These are phyloP conservation scores for Effrenium voratum DNA, from an alignment of 73 alveolate species.

Conservation along the genomic window DNA sequence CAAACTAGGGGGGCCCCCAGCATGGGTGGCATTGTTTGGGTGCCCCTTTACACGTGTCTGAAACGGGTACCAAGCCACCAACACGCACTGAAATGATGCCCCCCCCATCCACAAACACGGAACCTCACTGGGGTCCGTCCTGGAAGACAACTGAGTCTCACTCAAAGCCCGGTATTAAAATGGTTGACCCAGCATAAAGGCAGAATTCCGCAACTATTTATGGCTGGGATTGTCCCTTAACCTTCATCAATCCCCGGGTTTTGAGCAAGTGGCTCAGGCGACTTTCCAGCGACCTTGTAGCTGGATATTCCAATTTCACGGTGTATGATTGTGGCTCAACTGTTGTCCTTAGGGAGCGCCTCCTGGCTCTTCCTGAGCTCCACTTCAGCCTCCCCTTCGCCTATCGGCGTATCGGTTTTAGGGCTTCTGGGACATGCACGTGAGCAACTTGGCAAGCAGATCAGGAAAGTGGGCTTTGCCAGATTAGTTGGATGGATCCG, in stretches of 20 bases:
- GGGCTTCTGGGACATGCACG: not conserved
- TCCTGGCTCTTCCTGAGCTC: not conserved
- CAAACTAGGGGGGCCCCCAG: no score
- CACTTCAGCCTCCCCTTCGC: not conserved
- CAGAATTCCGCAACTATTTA: no score
- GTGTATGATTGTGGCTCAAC: not conserved
- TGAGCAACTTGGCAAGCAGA: not conserved
- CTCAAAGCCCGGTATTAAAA: no score
- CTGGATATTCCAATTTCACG: not conserved
- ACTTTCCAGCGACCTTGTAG: not conserved
- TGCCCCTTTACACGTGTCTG: no score
- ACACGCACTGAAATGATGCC: no score
- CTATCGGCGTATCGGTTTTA: not conserved
- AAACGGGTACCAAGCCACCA: no score
- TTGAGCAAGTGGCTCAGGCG: not conserved
- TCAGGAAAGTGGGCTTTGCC: not conserved
- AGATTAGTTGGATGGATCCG: not conserved
- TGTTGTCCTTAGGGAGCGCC: not conserved
- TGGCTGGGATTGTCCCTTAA: not conserved
- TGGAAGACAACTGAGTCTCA: no score
- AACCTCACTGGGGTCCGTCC: no score
- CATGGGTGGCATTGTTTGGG: no score
- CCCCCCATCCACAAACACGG: no score
- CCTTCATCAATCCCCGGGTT: not conserved
- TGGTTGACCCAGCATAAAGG: no score